phyloP scores from a whole-genome alignment of 129 eudicot genomes.

The Artemisia annua region DNA sequence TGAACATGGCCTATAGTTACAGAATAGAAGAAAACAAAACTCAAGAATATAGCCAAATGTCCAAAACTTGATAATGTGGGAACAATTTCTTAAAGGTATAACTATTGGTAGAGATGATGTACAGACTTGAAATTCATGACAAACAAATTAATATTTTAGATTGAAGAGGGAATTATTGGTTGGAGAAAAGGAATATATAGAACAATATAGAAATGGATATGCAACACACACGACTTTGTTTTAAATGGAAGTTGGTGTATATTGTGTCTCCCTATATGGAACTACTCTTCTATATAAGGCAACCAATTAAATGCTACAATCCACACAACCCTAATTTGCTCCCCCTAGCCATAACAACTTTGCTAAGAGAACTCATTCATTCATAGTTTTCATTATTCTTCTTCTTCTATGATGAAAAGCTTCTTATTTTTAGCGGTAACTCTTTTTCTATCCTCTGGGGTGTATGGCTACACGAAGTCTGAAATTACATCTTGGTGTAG shows the following conservation, averaged over 20 bases:
- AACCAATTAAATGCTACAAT: neutral
- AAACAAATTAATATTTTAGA: neutral
- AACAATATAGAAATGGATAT: neutral
- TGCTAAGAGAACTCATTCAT: neutral
- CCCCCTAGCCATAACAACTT: slow-evolving; percentile 16
- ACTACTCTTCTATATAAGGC: slow-evolving; percentile 40
- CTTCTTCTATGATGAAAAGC: slow-evolving; percentile 23
- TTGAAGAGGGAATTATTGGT: neutral
- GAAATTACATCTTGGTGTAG: slow-evolving; percentile 56
- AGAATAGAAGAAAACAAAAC: too few relatives aligned
- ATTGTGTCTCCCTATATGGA: slow-evolving; percentile 16
- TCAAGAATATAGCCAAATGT: too few relatives aligned
- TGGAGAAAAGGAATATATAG: slow-evolving; percentile 6
- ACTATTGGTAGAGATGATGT: too few relatives aligned
- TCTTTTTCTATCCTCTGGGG: slow-evolving; percentile 15
- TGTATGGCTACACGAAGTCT: slow-evolving; percentile 25
- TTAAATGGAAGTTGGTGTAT: slow-evolving; percentile 12
- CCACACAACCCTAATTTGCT: slow-evolving; percentile 26
- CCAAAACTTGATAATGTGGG: too few relatives aligned
- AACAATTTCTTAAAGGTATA: too few relatives aligned
- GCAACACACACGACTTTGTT: neutral
- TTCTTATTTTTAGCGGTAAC: slow-evolving; percentile 14
- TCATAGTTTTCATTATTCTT: neutral
- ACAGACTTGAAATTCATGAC: neutral
- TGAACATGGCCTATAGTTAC: too few relatives aligned